Evolutionary conservation across 805 yeast species (phyloP), one percentile per base, ranked within the genome.

Genomic region (Pichia scutulata): DNA sequence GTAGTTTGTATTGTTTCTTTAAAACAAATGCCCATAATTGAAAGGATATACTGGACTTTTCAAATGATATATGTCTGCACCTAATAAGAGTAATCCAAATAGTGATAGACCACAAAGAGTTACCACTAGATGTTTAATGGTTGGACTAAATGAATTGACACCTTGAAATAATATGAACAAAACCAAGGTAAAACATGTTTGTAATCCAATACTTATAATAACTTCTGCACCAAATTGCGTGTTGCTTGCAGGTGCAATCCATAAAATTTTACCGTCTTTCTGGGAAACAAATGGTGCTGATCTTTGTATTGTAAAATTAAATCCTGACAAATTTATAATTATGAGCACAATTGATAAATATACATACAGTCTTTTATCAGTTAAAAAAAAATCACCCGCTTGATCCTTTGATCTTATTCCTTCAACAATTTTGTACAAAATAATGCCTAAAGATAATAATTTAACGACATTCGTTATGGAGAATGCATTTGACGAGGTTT

Each of bases 201-300:
- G 86, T 55, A 77, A 69, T 2, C 58, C 62, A 3, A 78, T 74
- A 8, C 84, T 75, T 2, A 82, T 62, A 5, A 80, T 59, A 4
- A 81, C 73, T 60, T 86, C 95, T 4, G 77, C 66, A 0, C 93
- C 92, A 64, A 84, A 80, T 65, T 85, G 92, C 71, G 80, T 81
- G 50, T 75, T 77, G 4, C 68, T 64, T 4, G 87, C 89, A 14
- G 88, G 88, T 51, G 85, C 76, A 50, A 83, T 74, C 75, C 56
- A 57, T 1, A 46, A 39, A 3, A 82, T 61, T n/a, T 69, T 66
- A 13, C 77, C 78, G 3, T 77, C 60, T 2, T 73, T 69, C 49
- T 69, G 70, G 1, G 83, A 81, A 19, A 86, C 55, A 45, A 86
- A 78, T 3, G 92, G 89, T 1, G 81, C 78, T 1, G 73, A 72